Evolutionary conservation across 108 stramenopile genomes (phyloP), one percentile per base, ranked within the genome.

Genomic region (Craspedostauros australis): DNA sequence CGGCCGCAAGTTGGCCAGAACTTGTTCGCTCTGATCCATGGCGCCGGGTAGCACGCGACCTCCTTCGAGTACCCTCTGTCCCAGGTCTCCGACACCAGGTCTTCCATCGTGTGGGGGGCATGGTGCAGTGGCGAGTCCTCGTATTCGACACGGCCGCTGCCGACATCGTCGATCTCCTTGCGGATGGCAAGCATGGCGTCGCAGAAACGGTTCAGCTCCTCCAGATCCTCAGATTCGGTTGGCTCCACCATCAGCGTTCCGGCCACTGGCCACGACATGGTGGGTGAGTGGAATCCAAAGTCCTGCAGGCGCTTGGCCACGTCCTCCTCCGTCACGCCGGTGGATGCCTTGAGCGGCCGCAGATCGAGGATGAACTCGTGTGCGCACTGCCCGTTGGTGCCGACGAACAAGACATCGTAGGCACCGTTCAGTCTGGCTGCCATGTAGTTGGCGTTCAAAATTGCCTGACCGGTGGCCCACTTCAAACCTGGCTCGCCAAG

Each of bases 391-490:
- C 98, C 98, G 61, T 97, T 95, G 53, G 75, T 77, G 29, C 96
- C 98, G 5, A 71, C 54, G 72, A 81, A 99, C 27, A 98, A 61
- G 0, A 99, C 80, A 72, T 89, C 83, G 55, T 69, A 99, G 23
- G 91, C 86, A 26, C 90, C 86, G 54, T 80, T 80, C 34, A 99
- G 80, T 22, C 95, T 71, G 22, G 88, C 86, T 19, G 96, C 94
- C 92, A 99, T 95, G 94, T 99, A 99, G 79, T 99, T 99, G 14
- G 98, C 98, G 71, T 98, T 98, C 70, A 99, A 75, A 72, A 99
- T 99, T 23, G 98, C 98, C 47, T 86, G 50, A 33, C 77, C 66
- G 5, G 95, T 95, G n/a, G 95, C 81, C 40, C 77, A 63, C 64
- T 80, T 88, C 14, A 98, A 69, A 27, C 98, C 98, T 29, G 86